phyloP scores from a whole-genome alignment of 192 early-diverging fungal species.

The Coemansia sp. region DNA sequence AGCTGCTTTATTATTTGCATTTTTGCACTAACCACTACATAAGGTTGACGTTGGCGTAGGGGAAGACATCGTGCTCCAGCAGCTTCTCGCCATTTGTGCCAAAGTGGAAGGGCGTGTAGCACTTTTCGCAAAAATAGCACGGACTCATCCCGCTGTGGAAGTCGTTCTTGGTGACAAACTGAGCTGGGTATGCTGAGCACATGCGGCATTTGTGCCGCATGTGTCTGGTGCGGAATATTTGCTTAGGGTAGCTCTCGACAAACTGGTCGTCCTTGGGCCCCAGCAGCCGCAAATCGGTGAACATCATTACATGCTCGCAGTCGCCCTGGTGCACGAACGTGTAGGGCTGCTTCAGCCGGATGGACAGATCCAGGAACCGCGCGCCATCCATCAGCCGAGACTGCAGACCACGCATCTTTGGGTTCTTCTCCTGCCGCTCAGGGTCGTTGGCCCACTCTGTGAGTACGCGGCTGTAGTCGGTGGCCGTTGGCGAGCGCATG shows the following conservation, averaged over 20 bases:
- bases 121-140: slow-evolving; percentile 66
- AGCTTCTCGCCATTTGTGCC: slow-evolving; percentile 53
- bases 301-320: slow-evolving; percentile 71
- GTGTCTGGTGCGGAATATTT: slow-evolving; percentile 53
- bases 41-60: slow-evolving; percentile 48
- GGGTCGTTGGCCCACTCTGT: slow-evolving; percentile 65
- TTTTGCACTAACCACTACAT: too few species aligned
- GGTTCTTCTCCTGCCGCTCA: slow-evolving; percentile 47
- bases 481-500: slow-evolving; percentile 53
- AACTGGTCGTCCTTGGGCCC: slow-evolving; percentile 54
- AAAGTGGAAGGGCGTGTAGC: slow-evolving; percentile 70
- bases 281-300: slow-evolving; percentile 56
- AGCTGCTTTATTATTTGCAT: too few species aligned
- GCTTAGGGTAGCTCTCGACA: slow-evolving; percentile 52
- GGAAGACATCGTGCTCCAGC: slow-evolving; percentile 53
- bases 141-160: slow-evolving; percentile 63
- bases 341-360: slow-evolving; percentile 65
- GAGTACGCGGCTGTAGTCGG: slow-evolving; percentile 67
- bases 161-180: slow-evolving; percentile 68
- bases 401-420: slow-evolving; percentile 48
- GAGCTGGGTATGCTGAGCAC: slow-evolving; percentile 57
- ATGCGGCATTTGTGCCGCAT: slow-evolving; percentile 59
- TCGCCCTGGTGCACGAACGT: slow-evolving; percentile 72
- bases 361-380: slow-evolving; percentile 58
- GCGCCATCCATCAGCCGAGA: slow-evolving; percentile 58